phyloP scores from a whole-genome alignment of 1,139 yeast genomes.

The Suhomyces atakaporum region DNA sequence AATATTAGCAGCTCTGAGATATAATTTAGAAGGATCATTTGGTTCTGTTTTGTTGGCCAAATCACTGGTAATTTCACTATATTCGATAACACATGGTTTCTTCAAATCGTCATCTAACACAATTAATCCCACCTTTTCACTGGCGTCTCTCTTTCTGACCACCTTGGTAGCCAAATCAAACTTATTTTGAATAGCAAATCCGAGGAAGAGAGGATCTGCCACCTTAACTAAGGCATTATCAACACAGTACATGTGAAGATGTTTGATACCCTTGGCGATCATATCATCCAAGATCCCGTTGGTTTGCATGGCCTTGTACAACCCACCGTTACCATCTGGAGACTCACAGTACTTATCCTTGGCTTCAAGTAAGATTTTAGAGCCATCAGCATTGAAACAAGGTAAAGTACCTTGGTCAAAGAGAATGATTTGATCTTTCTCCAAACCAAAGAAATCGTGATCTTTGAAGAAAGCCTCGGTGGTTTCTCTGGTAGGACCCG shows the following conservation, averaged over 20 bases:
- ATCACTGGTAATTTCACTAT: conserved; percentile 81
- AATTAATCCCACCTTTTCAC: conserved; percentile 89
- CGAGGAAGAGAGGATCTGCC: conserved; percentile 92
- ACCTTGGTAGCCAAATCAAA: conserved; percentile 90
- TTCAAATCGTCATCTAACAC: conserved; percentile 63
- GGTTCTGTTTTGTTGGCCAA: conserved; percentile 63
- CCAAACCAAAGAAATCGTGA: conserved; percentile 71
- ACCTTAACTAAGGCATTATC: conserved; percentile 91
- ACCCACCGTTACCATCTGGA: conserved; percentile 98
- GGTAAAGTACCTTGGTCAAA: conserved; percentile 97
- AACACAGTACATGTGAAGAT: conserved; percentile 95
- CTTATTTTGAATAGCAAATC: conserved; percentile 69
- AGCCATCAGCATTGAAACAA: conserved; percentile 74
- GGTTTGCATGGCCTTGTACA: conserved; percentile 77
- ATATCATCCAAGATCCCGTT: conserved; percentile 73
- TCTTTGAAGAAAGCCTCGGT: conserved; percentile 73
- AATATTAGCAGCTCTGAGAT: conserved; percentile 91
- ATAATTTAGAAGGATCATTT: conserved; percentile 54
- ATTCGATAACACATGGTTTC: conserved; percentile 90
- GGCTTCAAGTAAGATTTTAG: conserved; percentile 63
- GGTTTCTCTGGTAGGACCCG: conserved; percentile 77
- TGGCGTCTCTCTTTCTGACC: conserved; percentile 87
- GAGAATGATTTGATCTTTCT: conserved; percentile 59
- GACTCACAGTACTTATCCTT: conserved; percentile 68
- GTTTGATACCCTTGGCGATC: conserved; percentile 69